These are phyloP conservation scores for Aphanomyces cochlioides DNA, from an alignment of 352 stramenopile genomes.

Conservation along the genomic window DNA sequence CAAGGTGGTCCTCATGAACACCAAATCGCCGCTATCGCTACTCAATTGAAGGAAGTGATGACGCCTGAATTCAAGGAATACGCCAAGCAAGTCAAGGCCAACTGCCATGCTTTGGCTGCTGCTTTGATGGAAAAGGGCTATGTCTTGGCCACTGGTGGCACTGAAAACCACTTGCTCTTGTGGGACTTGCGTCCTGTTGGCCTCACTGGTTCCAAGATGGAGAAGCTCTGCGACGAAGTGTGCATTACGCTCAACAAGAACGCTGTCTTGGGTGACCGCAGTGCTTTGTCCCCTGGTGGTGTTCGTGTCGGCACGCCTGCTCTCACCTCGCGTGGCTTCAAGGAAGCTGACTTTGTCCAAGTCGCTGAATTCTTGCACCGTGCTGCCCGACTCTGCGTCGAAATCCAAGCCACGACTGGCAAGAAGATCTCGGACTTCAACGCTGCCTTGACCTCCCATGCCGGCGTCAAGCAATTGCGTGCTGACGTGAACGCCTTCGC, in stretches of 20 bases:
- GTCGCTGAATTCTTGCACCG: slow-evolving; percentile 95
- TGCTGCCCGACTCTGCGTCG: slow-evolving; percentile 90
- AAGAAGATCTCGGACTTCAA: slow-evolving; percentile 93
- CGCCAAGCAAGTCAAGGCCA: slow-evolving; percentile 90
- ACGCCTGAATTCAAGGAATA: slow-evolving; percentile 98
- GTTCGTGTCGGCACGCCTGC: slow-evolving; percentile 95
- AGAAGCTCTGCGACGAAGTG: slow-evolving; percentile 97
- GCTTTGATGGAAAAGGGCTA: slow-evolving; percentile 93
- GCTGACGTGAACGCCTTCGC: slow-evolving; percentile 92
- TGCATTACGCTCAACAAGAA: slow-evolving; percentile 99
- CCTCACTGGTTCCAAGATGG: slow-evolving; percentile 97
- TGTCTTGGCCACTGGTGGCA: slow-evolving; percentile 95
- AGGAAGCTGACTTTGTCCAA: slow-evolving; percentile 94
- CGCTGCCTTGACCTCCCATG: slow-evolving; percentile 73
- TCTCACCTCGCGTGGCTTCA: slow-evolving; percentile 96
- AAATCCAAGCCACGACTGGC: slow-evolving; percentile 89
- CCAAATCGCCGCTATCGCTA: slow-evolving; percentile 98
- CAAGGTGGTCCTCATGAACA: slow-evolving; percentile 98
- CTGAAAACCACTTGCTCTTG: slow-evolving; percentile 99
- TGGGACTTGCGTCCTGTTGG: slow-evolving; percentile 95
- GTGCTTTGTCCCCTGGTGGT: slow-evolving; percentile 92
- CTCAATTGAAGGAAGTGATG: slow-evolving; percentile 96
- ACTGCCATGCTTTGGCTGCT: slow-evolving; percentile 90
- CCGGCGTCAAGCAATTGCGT: slow-evolving; percentile 86
- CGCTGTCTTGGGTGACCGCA: slow-evolving; percentile 95